Evolutionary conservation across 768 basidiomycete species (phyloP).

Genomic region (Phlebiopsis flavidoalba): DNA sequence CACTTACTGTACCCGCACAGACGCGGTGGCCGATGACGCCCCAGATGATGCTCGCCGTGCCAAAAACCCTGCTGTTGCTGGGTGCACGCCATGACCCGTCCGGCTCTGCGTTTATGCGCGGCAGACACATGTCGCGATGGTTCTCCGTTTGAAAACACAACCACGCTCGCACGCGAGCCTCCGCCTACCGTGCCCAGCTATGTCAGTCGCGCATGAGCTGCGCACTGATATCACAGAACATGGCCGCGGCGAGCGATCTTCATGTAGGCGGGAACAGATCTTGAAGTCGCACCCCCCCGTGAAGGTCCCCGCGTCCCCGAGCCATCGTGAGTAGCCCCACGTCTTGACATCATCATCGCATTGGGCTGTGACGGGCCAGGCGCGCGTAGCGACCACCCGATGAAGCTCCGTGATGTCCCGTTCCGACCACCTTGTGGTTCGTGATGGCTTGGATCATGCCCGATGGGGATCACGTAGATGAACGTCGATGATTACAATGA

Average conservation of each 20-base stretch:
- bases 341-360: slow-evolving; percentile 76
- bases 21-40: slow-evolving; percentile 76
- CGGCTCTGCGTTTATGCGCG: slow-evolving; percentile 42
- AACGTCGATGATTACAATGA: background rate
- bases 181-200: slow-evolving; percentile 68
- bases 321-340: slow-evolving; percentile 55
- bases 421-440: slow-evolving; percentile 59
- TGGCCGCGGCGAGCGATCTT: slow-evolving; percentile 65
- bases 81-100: slow-evolving; percentile 72
- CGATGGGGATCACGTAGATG: slow-evolving; percentile 13
- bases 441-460: slow-evolving; percentile 70
- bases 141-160: slow-evolving; percentile 74
- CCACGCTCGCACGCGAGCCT: slow-evolving; percentile 76
- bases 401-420: slow-evolving; percentile 78
- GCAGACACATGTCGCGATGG: slow-evolving; percentile 56
- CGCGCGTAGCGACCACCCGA: slow-evolving; percentile 73
- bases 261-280: slow-evolving; percentile 71
- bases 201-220: slow-evolving; percentile 62
- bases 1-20: no score
- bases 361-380: slow-evolving; percentile 76
- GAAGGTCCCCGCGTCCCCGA: slow-evolving; percentile 61
- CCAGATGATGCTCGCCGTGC: slow-evolving; percentile 68
- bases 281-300: slow-evolving; percentile 74
- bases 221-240: slow-evolving; percentile 70
- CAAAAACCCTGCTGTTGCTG: slow-evolving; percentile 59